Conservation (phyloP, 768 basidiomycete species). For the Tephrocybe sp. region DNA sequence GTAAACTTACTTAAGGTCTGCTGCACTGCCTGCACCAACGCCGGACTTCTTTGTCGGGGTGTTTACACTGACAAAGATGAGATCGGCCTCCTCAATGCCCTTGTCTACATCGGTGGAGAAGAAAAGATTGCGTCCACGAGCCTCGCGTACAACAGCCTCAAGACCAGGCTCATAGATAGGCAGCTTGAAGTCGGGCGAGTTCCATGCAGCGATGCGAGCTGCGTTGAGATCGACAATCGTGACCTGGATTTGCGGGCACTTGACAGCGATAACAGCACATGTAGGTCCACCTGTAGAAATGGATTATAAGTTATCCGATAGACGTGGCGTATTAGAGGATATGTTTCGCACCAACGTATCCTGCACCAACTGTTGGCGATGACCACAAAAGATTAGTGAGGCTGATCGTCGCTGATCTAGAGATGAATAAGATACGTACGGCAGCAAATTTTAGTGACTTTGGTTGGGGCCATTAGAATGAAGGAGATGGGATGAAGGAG, state of each 20-base stretch:
- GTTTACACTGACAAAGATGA: conserved; percentile 98
- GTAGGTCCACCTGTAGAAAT: conserved; percentile 77
- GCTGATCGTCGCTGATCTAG: neutral
- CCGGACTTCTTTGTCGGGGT: conserved; percentile 98
- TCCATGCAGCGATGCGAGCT: conserved; percentile 95
- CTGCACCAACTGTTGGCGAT: conserved; percentile 66
- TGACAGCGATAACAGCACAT: conserved; percentile 91
- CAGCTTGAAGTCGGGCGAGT: conserved; percentile 75
- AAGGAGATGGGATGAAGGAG: conserved; percentile 7
- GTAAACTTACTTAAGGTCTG: conserved; percentile 83
- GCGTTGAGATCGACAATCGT: conserved; percentile 99
- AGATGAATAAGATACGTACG: conserved; percentile 48
- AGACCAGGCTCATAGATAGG: conserved; percentile 99
- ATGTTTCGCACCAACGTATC: conserved; percentile 78
- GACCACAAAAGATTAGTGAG: conserved; percentile 14
- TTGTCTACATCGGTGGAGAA: conserved; percentile 95
- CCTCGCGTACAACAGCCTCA: conserved; percentile 81
- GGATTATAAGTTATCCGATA: conserved; percentile 1
- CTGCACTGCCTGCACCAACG: conserved; percentile 96
- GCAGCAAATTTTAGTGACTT: conserved; percentile 84
- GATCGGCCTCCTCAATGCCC: conserved; percentile 90
- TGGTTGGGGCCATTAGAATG: conserved; percentile 47
- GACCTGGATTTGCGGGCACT: conserved; percentile 89
- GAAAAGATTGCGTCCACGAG: conserved; percentile 93
- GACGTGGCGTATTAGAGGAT: neutral